Conservation (phyloP, 2,329 filamentous ascomycete species). For the Clathrospora elynae region DNA sequence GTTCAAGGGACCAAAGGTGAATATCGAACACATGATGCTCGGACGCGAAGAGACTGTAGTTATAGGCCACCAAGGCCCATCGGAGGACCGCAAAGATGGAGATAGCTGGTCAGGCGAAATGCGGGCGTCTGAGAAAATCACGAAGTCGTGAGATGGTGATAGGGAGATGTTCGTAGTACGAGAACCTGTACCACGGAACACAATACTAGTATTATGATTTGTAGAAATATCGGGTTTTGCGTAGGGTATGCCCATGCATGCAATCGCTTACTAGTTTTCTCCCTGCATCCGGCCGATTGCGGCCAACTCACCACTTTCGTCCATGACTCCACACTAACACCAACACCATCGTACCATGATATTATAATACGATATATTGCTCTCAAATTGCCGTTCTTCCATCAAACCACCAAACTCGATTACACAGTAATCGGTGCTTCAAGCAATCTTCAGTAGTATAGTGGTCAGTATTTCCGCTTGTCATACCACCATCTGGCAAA, state of each 20-base stretch:
- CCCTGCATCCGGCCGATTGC: too few relatives aligned
- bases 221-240: too few relatives aligned
- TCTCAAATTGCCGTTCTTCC: not conserved
- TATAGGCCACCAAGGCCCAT: constrained; percentile 35
- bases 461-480: constrained; percentile 30
- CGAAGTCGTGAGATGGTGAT: constrained; percentile 3
- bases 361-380: too few relatives aligned
- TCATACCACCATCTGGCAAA: constrained; percentile 16
- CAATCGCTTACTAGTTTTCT: too few relatives aligned
- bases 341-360: too few relatives aligned
- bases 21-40: constrained; percentile 63
- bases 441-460: constrained; percentile 21
- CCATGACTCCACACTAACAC: too few relatives aligned
- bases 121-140: constrained; percentile 3
- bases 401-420: constrained; percentile 9
- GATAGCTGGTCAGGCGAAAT: constrained; percentile 10
- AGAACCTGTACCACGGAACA: too few relatives aligned
- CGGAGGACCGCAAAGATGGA: constrained; percentile 11
- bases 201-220: too few relatives aligned
- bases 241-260: too few relatives aligned
- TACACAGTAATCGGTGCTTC: too few relatives aligned
- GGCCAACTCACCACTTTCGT: too few relatives aligned
- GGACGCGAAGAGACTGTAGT: constrained; percentile 48
- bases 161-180: not conserved
- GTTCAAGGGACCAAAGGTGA: constrained; percentile 74